Evolutionary conservation across 306 rosid genomes (phyloP), one percentile per base, ranked within the genome.

Genomic region (Hippophae gyantsensis): DNA sequence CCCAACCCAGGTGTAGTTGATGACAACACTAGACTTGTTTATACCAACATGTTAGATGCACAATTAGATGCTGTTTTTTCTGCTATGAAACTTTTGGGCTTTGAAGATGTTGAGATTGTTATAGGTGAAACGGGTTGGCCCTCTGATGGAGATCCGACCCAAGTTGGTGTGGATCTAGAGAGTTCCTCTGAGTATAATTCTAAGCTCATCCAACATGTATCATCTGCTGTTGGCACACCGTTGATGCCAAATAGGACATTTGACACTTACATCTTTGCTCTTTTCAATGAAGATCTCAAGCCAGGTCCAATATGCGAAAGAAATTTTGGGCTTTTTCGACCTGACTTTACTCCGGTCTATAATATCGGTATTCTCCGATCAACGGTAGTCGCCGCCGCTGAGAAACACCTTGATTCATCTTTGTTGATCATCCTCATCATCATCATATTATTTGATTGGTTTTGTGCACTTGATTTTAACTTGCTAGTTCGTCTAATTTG

Each of bases 41-140:
- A 86, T 62, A 75, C 82, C 1, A 90, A 82, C 72, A 86, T 84
- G 97, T 54, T 82, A 42, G 97, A 90, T 63, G 95, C 95, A 0
- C 94, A 90, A 48, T 62, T 90, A 41, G 95, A 90, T 50, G 87
- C 87, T 9, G 79, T 78, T 61, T 82, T 65, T 64, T 78, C 86
- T 0, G 96, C 90, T 0, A 58, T 79, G 72, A 79, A 78, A n/a
- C 11, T 26, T 42, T 48, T 85, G 80, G 86, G 86, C 42, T 89
- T 82, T 69, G 57, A 53, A 13, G 90, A 75, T n/a, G 51, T 90
- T 6, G 82, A 82, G 8, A 90, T 89, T 49, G 84, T 75, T 7
- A 81, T 89, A 7, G 81, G 80, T 0, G 88, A 88, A 81, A 88
- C 88, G 48, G 88, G 94, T 1, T 90, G 97, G 94, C 94, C 95